Evolutionary conservation across 1,139 yeast species (phyloP).

Genomic region (Arxiozyma bovina): DNA sequence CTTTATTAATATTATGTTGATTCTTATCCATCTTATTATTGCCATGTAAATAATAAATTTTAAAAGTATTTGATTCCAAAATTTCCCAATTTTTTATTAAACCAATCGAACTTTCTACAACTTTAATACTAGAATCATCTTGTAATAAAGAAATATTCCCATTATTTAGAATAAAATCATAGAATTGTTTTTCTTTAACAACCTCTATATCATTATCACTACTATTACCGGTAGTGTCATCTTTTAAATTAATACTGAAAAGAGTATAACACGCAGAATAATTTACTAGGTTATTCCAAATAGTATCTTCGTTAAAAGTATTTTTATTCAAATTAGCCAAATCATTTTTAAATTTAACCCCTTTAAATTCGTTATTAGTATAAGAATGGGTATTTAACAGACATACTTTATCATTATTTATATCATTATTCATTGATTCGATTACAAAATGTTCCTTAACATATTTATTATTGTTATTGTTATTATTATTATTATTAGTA

Average conservation of each 20-base stretch:
- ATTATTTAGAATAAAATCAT: not conserved
- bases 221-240: too few species aligned
- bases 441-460: not conserved
- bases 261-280: not conserved
- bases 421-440: not conserved
- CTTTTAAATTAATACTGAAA: too few species aligned
- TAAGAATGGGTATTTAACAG: not conserved
- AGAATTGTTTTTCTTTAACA: too few species aligned
- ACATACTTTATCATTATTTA: not conserved
- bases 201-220: not conserved
- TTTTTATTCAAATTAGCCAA: too few species aligned
- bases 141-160: not conserved
- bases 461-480: too few species aligned
- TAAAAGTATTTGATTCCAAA: not conserved
- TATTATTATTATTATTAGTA: not conserved
- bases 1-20: constrained; percentile 37
- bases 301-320: not conserved
- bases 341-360: too few species aligned
- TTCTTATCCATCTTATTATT: not conserved
- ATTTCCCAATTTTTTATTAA: not conserved
- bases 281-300: not conserved
- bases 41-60: constrained; percentile 59
- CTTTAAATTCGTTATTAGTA: not conserved
- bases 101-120: not conserved
- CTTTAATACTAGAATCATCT: constrained; percentile 31